These are phyloP conservation scores for Pyrenophora tritici-repentis DNA, from an alignment of 2,329 filamentous ascomycete genomes.

Conservation along the genomic window DNA sequence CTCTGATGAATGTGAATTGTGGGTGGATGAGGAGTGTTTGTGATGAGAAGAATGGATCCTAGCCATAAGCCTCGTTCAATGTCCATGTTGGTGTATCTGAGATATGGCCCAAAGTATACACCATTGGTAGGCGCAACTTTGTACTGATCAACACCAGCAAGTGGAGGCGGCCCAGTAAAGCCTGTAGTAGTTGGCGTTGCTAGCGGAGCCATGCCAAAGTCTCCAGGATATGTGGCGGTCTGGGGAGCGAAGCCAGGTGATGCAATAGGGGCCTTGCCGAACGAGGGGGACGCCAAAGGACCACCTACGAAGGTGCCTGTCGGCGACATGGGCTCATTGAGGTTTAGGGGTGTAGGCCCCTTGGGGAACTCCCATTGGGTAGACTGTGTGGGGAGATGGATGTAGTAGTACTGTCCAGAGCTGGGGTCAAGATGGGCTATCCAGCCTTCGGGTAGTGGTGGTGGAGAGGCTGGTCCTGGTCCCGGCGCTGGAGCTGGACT, in stretches of 20 bases:
- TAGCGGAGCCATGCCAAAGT: constrained; percentile 77
- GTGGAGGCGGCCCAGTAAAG: constrained; percentile 86
- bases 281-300: constrained; percentile 51
- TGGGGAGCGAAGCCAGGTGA: constrained; percentile 85
- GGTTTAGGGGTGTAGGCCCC: constrained; percentile 84
- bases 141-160: constrained; percentile 90
- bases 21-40: constrained; percentile 87
- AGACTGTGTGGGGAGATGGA: constrained; percentile 90
- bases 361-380: constrained; percentile 99
- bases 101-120: constrained; percentile 96
- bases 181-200: constrained; percentile 77
- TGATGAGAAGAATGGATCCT: constrained; percentile 91
- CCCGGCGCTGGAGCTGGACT: constrained; percentile 62
- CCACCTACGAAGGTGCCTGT: constrained; percentile 58
- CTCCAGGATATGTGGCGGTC: constrained; percentile 82
- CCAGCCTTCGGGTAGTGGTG: constrained; percentile 95
- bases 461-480: constrained; percentile 77
- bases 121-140: constrained; percentile 92
- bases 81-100: constrained; percentile 97
- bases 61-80: constrained; percentile 88
- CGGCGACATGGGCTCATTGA: constrained; percentile 85
- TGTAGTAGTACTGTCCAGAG: constrained; percentile 98
- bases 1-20: constrained; percentile 96
- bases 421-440: constrained; percentile 95
- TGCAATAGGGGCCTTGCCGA: constrained; percentile 66